A percentile compares a stretch with the other conserved stretches of the same genome.
phyloP scores from a whole-genome alignment of 768 basidiomycete species.

The Serendipita sp. region DNA sequence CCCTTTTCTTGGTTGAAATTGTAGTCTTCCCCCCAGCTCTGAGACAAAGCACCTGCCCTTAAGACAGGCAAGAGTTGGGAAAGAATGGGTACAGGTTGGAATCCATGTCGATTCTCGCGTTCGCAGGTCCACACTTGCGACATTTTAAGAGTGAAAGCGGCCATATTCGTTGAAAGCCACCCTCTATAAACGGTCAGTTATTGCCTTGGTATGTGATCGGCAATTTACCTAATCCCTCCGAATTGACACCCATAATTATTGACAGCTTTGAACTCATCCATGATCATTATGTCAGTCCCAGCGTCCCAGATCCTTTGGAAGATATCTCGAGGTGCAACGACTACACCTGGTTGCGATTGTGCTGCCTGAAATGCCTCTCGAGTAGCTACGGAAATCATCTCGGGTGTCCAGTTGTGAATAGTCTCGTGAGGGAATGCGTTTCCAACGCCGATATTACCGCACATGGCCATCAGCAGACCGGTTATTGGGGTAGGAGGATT shows the following conservation, averaged over 20 bases:
- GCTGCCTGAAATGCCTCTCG: neutral
- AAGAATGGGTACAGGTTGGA: neutral
- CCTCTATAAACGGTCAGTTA: slow-evolving; percentile 6
- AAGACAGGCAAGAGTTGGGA: neutral
- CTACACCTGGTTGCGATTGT: neutral
- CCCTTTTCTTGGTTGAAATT: neutral
- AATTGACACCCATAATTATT: slow-evolving; percentile 14
- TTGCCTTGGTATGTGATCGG: neutral
- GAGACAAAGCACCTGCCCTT: neutral
- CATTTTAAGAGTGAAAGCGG: slow-evolving; percentile 11
- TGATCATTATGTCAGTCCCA: slow-evolving; percentile 7
- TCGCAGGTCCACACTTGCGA: slow-evolving; percentile 8
- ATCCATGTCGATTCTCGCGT: neutral
- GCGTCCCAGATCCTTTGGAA: neutral
- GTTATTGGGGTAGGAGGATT: neutral
- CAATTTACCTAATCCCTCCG: slow-evolving; percentile 10
- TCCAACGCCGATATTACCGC: neutral
- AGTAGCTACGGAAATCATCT: neutral
- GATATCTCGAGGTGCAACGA: slow-evolving; percentile 2
- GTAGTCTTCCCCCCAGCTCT: neutral
- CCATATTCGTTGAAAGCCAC: slow-evolving; percentile 9
- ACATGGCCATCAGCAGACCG: neutral
- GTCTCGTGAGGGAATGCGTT: neutral
- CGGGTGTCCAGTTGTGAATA: neutral
- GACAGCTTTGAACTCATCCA: slow-evolving; percentile 12